Base-by-base conservation (phyloP, 1,139 yeast genomes). In the Hyphopichia burtonii region DNA sequence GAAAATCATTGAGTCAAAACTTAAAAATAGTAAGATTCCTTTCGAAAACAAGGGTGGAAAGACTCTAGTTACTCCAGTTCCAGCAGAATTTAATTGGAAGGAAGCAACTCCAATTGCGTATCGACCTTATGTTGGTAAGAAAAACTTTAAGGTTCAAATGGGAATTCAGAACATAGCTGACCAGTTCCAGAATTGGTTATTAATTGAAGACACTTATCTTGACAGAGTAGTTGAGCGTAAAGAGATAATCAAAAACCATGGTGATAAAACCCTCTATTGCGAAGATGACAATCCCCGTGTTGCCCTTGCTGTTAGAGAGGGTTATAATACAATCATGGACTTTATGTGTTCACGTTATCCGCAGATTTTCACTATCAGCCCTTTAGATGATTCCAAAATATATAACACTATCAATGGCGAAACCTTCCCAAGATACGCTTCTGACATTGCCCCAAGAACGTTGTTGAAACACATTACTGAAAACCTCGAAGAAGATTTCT, bases 81-180 rank as follows among this genome's bases (percentile, higher is more conserved):
- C 28, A 4, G 7, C 58, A 0, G 58, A 56, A 33, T 79, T 79
- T 51, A 53, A 65, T 3, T 85, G 87, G 85, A 51, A 64, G 16
- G 51, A 52, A 9, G 61, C 65, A 4, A 58, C 65, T 42, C 88
- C 83, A n/a, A 61, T 65, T 43, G 72, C 65, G 38, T 77, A 71
- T 58, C 74, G 88, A 41, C 88, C 89, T 4, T 62, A 62, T 30
- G 68, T 49, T 1, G 66, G 65, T 2, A 69, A 69, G 41, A 58
- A 54, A 33, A 65, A 65, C 51, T 67, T 67, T 49, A 65, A 65
- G 34, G 66, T 70, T 3, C 61, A 66, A n/a, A 64, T 71, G 71
- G 72, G 64, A 2, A 57, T 71, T 25, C 56, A 56, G 30, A 66
- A 66, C 41, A 44, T 71, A 23, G 48, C 61, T 6, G 44, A 56